Percentiles rank a stretch among this genome's conserved stretches.
phyloP scores from a whole-genome alignment of 2,329 filamentous ascomycete genomes.

The Penicillium sp. region DNA sequence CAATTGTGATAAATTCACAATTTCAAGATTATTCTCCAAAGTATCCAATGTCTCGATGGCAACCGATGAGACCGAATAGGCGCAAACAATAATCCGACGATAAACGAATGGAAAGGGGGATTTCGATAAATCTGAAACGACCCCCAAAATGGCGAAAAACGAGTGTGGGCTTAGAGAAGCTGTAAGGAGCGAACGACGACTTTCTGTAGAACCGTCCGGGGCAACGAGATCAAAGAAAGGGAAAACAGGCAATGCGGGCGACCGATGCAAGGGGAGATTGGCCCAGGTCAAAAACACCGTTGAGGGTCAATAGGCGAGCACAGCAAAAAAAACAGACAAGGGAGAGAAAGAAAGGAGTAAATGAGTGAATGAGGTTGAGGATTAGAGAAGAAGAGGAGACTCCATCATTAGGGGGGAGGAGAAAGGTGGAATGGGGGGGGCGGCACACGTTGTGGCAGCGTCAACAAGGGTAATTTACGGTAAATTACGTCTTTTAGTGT shows the following conservation, averaged over 20 bases:
- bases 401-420: conserved; percentile 6
- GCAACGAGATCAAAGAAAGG: conserved; percentile 20
- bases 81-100: conserved; percentile 6
- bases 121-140: conserved; percentile 18
- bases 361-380: conserved; percentile 25
- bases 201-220: conserved; percentile 15
- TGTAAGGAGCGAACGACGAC: conserved; percentile 22
- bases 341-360: conserved; percentile 25
- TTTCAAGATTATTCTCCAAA: background rate
- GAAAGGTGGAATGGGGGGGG: conserved; percentile 17
- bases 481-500: conserved; percentile 4
- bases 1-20: background rate
- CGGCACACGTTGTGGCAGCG: conserved; percentile 21
- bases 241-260: conserved; percentile 9
- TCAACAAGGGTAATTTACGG: conserved; percentile 14
- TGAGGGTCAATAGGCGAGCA: conserved; percentile 11
- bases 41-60: conserved; percentile 19
- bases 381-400: conserved; percentile 6
- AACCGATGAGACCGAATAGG: conserved; percentile 18
- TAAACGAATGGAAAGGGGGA: conserved; percentile 25
- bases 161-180: conserved; percentile 21
- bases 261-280: conserved; percentile 25
- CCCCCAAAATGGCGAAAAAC: conserved; percentile 13
- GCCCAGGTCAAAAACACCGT: conserved; percentile 24
- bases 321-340: conserved; percentile 16